Conservation (phyloP, 495 filamentous ascomycete genomes). For the Penicillium pancosmium region DNA sequence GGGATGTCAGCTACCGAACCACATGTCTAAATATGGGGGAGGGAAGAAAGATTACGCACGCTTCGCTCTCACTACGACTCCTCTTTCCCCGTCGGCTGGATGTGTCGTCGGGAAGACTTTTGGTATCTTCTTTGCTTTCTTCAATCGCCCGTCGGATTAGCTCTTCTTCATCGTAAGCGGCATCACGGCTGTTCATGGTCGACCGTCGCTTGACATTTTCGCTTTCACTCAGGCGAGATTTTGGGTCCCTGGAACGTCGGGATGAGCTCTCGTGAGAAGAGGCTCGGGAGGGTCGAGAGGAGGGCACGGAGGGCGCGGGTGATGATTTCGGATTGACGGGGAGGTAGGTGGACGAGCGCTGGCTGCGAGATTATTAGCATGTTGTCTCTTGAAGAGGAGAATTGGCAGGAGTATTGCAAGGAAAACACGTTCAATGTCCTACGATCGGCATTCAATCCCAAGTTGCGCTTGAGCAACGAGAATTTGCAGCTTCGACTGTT, state of each 20-base stretch:
- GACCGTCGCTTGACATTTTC: constrained; percentile 76
- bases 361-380: constrained; percentile 49
- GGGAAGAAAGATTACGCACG: constrained; percentile 61
- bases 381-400: background rate
- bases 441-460: background rate
- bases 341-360: constrained; percentile 69
- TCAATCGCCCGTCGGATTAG: constrained; percentile 87
- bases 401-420: background rate
- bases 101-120: constrained; percentile 49
- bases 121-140: constrained; percentile 80
- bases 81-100: constrained; percentile 70
- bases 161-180: constrained; percentile 95
- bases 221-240: constrained; percentile 48
- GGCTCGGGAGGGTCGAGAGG: constrained; percentile 33
- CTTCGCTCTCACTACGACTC: constrained; percentile 88
- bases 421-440: background rate
- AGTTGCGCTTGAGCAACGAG: background rate
- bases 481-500: background rate
- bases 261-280: constrained; percentile 49
- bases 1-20: constrained; percentile 24
- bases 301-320: constrained; percentile 35
- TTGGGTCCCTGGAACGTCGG: constrained; percentile 51
- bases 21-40: constrained; percentile 4
- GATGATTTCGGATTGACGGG: constrained; percentile 57
- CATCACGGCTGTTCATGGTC: constrained; percentile 96